phyloP scores from a whole-genome alignment of 371 early-diverging fungal species.

The Mucor circinelloides region DNA sequence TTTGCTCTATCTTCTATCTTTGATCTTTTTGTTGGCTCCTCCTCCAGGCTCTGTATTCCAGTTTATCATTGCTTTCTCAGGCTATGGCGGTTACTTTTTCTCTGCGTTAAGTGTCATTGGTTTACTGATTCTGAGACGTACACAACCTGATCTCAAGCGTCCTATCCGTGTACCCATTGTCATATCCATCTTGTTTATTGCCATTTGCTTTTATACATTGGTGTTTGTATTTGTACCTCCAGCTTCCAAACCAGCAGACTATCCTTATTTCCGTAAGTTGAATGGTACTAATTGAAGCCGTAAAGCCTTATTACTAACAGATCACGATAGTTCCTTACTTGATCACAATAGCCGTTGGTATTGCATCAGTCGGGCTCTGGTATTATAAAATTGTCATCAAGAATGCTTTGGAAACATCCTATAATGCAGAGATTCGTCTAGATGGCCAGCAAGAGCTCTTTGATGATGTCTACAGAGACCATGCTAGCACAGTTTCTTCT shows the following conservation, averaged over 20 bases:
- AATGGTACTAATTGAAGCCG: background rate
- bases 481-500: conserved; percentile 3
- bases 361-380: conserved; percentile 22
- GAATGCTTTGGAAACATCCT: conserved; percentile 17
- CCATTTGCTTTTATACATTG: conserved; percentile 23
- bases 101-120: conserved; percentile 23
- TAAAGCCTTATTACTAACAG: background rate
- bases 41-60: conserved; percentile 29
- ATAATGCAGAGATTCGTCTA: conserved; percentile 23
- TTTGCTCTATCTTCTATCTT: conserved; percentile 15
- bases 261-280: conserved; percentile 30
- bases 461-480: conserved; percentile 14
- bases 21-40: conserved; percentile 28
- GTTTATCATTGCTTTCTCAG: conserved; percentile 24
- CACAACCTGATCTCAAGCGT: conserved; percentile 23
- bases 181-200: conserved; percentile 18
- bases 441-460: conserved; percentile 19
- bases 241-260: conserved; percentile 8
- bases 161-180: conserved; percentile 25
- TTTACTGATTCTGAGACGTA: conserved; percentile 18
- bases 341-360: conserved; percentile 16
- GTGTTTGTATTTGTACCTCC: conserved; percentile 33
- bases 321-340: conserved; percentile 23
- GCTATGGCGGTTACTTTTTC: conserved; percentile 30
- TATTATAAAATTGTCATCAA: conserved; percentile 20